Base-by-base conservation (phyloP, 2,329 filamentous ascomycete species). In the Metarhizium robertsii region DNA sequence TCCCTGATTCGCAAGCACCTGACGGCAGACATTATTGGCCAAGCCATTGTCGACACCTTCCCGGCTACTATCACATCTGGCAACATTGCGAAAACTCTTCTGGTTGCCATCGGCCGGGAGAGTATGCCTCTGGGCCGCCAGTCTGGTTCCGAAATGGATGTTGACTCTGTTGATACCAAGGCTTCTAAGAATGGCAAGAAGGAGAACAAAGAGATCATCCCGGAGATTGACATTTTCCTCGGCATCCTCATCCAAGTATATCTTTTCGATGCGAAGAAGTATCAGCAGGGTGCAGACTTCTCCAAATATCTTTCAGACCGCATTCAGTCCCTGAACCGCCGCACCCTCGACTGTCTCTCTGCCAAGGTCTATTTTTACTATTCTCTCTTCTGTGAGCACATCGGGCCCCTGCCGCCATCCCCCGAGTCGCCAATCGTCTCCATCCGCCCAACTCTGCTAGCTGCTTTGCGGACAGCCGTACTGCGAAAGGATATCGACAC, bases 281-380 rank as follows among this genome's bases (percentile, higher is more conserved):
- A 85, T 66, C 80, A 94, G 69, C 83, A 83, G 60, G 94, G 94
- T 54, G 85, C 86, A 61, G 81, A 88, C 58, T 95, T 97, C 74
- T 97, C 94, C 34, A 83, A 84, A 62, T 84, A 85, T 64, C 80
- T 99, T 54, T 85, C 91, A 53, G 88, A 92, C 67, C 87, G 87
- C 68, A 86, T 97, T 69, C 90, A 95, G 66, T 80, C 85, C 53
- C 80, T 95, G 69, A 99, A 99, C 78, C 88, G 94, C 60, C 86
- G 94, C 64, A 97, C 94, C 29, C 78, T 99, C 59, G 94, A 99
- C 72, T 91, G 92, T 52, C 83, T 99, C 57, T 89, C 92, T 57
- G 91, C 92, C 61, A 95, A 95, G 73, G 91, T 92, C 60, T 99
- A 96, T 80, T 97, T 96, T 75, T 99, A 99, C 79, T 96, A 90